phyloP scores from a whole-genome alignment of 495 filamentous ascomycete genomes.

The Penicillium arizonense region DNA sequence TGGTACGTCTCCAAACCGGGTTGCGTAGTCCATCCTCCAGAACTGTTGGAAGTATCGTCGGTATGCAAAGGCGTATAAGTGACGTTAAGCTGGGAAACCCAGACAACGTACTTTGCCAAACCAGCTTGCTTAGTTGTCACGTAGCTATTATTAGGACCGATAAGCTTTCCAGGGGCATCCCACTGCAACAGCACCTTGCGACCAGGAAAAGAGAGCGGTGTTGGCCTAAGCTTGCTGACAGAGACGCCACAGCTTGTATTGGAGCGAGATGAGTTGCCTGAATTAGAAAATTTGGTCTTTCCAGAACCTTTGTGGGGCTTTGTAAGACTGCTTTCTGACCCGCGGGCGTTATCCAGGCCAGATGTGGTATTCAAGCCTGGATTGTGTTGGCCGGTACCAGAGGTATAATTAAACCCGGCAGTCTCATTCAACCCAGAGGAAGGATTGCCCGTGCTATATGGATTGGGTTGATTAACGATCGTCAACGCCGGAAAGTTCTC shows the following conservation, averaged over 20 bases:
- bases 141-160: slow-evolving; percentile 83
- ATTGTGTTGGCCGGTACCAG: background rate
- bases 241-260: slow-evolving; percentile 52
- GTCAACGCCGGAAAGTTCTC: slow-evolving; percentile 81
- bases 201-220: slow-evolving; percentile 73
- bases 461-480: slow-evolving; percentile 78
- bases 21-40: slow-evolving; percentile 66
- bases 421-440: slow-evolving; percentile 10
- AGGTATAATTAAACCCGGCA: background rate
- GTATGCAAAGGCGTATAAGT: slow-evolving; percentile 72
- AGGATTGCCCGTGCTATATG: slow-evolving; percentile 40
- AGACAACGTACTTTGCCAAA: slow-evolving; percentile 65
- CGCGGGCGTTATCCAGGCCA: slow-evolving; percentile 41
- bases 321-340: slow-evolving; percentile 30
- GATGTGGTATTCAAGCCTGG: slow-evolving; percentile 43
- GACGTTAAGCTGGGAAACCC: slow-evolving; percentile 81
- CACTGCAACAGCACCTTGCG: slow-evolving; percentile 68
- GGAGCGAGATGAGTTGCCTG: slow-evolving; percentile 43
- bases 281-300: slow-evolving; percentile 34
- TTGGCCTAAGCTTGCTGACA: slow-evolving; percentile 63
- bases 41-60: slow-evolving; percentile 37
- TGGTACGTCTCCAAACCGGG: slow-evolving; percentile 60
- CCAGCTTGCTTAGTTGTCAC: slow-evolving; percentile 61
- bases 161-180: slow-evolving; percentile 65
- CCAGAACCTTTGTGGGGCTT: slow-evolving; percentile 24